Percentiles rank a stretch among this genome's conserved stretches.
Conservation (phyloP, 106 monocot genomes). For the Posidonia australis region DNA sequence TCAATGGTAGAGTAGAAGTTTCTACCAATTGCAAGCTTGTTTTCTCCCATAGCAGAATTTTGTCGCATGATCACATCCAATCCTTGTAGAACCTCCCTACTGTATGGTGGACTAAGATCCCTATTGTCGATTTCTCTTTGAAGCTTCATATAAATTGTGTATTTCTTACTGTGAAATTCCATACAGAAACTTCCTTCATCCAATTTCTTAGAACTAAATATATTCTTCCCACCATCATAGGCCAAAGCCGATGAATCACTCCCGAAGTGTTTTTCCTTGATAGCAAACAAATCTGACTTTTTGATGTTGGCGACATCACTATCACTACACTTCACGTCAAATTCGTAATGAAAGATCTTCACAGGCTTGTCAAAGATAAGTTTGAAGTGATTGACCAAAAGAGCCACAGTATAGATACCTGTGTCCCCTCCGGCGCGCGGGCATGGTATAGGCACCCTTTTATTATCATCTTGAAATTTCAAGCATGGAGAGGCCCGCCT, state of each 20-base stretch:
- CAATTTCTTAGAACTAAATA: not conserved
- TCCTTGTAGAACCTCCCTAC: conserved; percentile 19
- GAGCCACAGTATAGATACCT: not conserved
- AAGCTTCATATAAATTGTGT: not conserved
- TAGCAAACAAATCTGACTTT: not conserved
- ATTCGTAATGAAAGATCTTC: not conserved
- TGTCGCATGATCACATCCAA: conserved; percentile 18
- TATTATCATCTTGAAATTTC: too few species aligned
- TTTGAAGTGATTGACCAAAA: conserved; percentile 4
- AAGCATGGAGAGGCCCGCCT: too few species aligned
- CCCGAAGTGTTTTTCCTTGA: not conserved
- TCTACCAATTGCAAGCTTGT: conserved; percentile 3
- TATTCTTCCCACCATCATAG: not conserved
- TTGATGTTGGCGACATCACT: not conserved
- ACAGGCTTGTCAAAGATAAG: not conserved
- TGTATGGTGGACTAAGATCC: not conserved
- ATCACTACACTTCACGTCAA: not conserved
- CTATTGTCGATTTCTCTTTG: not conserved
- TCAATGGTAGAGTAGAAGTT: not conserved
- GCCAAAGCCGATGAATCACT: not conserved
- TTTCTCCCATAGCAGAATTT: conserved; percentile 4
- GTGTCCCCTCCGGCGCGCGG: not conserved
- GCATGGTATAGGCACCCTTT: not conserved
- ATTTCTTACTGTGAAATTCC: not conserved
- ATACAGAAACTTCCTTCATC: not conserved